Conservation (phyloP, 225 moss, liverwort and hornwort species). For the Pseudisothecium myosuroides region DNA sequence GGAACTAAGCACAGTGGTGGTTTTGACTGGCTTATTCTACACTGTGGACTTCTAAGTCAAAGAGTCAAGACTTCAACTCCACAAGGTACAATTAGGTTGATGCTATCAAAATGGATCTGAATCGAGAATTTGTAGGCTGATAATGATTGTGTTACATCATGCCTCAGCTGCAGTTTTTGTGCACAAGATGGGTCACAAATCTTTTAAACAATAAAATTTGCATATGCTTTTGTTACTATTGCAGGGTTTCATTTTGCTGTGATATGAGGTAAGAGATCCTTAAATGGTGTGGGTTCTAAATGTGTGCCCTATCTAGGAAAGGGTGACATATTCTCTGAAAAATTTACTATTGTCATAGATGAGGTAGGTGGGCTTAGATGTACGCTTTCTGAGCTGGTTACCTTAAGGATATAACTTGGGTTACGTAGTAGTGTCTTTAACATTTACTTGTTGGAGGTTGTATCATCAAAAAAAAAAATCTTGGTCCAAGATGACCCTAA, state of each 20-base stretch:
- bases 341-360: too few species aligned
- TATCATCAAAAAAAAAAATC: neutral
- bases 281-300: too few species aligned
- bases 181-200: neutral
- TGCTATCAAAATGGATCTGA: neutral
- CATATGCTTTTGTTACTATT: neutral
- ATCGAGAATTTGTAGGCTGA: neutral
- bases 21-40: neutral
- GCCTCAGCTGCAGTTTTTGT: neutral
- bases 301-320: too few species aligned
- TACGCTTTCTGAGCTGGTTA: too few species aligned
- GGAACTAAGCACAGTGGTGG: neutral
- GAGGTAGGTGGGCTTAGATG: too few species aligned
- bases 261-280: too few species aligned
- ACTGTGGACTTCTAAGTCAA: neutral
- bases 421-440: neutral
- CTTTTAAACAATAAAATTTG: too few species aligned
- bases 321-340: too few species aligned
- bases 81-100: neutral
- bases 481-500: too few species aligned
- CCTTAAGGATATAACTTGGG: neutral
- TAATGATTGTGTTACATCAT: neutral
- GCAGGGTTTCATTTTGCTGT: neutral
- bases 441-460: neutral
- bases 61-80: neutral